phyloP scores from a whole-genome alignment of 2,329 filamentous ascomycete genomes.

The Cladosporium colombiae region DNA sequence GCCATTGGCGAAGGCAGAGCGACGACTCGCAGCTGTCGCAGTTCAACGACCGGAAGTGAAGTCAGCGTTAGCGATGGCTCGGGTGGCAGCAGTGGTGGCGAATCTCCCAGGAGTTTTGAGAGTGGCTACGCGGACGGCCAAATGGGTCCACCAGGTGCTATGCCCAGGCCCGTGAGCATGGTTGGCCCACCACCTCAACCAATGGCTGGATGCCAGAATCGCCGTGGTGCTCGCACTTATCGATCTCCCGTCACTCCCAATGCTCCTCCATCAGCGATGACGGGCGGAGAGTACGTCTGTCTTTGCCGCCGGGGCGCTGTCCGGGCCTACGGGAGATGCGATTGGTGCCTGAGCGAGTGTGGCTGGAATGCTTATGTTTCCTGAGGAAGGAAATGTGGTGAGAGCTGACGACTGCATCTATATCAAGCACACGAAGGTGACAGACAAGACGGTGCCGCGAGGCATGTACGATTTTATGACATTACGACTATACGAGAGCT shows the following conservation, averaged over 20 bases:
- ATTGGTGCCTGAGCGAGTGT: slow-evolving; percentile 44
- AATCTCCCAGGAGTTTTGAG: slow-evolving; percentile 54
- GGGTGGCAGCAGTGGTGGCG: slow-evolving; percentile 53
- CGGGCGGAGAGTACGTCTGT: slow-evolving; percentile 31
- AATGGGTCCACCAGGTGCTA: slow-evolving; percentile 26
- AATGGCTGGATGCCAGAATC: neutral
- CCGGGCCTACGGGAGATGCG: slow-evolving; percentile 45
- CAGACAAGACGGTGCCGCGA: slow-evolving; percentile 28
- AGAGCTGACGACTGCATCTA: slow-evolving; percentile 5
- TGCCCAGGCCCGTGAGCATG: slow-evolving; percentile 17
- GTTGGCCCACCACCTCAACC: neutral
- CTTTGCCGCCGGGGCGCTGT: slow-evolving; percentile 41
- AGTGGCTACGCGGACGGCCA: slow-evolving; percentile 43
- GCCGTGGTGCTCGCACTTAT: neutral
- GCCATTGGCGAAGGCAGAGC: slow-evolving; percentile 62
- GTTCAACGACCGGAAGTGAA: slow-evolving; percentile 40
- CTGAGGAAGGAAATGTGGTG: neutral
- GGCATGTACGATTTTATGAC: slow-evolving; percentile 27
- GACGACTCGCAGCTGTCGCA: slow-evolving; percentile 32
- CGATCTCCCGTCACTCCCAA: neutral
- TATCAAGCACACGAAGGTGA: neutral
- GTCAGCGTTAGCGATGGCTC: slow-evolving; percentile 36
- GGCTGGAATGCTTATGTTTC: slow-evolving; percentile 36
- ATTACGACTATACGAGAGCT: slow-evolving; percentile 12
- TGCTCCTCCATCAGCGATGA: slow-evolving; percentile 14